Evolutionary conservation across 2,329 filamentous ascomycete genomes (phyloP), one percentile per base, ranked within the genome.

Genomic region (Myriosclerotinia curreyana): DNA sequence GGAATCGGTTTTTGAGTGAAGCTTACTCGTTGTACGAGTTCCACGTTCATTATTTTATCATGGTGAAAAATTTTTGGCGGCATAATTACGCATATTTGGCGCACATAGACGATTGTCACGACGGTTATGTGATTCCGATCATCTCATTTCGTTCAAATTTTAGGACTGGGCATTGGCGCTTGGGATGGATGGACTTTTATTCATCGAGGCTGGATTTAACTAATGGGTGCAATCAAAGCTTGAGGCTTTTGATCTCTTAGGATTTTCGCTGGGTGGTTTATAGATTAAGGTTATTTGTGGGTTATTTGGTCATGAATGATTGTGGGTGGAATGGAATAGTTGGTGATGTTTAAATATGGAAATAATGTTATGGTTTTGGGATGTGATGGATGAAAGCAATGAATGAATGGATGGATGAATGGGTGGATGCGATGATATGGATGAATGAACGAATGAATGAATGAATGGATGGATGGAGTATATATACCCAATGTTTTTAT

Each of bases 1-100:
- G 25, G 67, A 69, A 51, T 61, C 65, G 42, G 70, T 71, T 40
- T 61, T 38, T 14, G 71, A 72, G 53, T 71, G 48, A 71, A 36
- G 46, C 15, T 28, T 28, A 2, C 12, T 38, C 11, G 6, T 12
- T 25, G 11, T 17, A 5, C 8, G 38, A 11, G 1, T 46, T 55
- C 9, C 11, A 5, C 28, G 14, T 53, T 25, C 11, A 8, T n/a
- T 48, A 17, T 25, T 48, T 44, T 17, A 46, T 28, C 15, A 15
- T 31, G 3, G 12, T 3, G 56, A 60, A 20, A n/a, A n/a, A n/a
- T n/a, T 25, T 54, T 62, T 55, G 9, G 49, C 15, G 20, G 50
- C 31, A 48, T 48, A 28, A 2, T 20, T 46, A 48, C 31, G 38
- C n/a, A 46, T 55, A 9, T 44, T 55, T 25, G 31, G 40, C 31